Percentiles rank a stretch among this genome's conserved stretches.
These are phyloP conservation scores for Ascochyta koolunga DNA, from an alignment of 2,329 filamentous ascomycete species.

Conservation along the genomic window DNA sequence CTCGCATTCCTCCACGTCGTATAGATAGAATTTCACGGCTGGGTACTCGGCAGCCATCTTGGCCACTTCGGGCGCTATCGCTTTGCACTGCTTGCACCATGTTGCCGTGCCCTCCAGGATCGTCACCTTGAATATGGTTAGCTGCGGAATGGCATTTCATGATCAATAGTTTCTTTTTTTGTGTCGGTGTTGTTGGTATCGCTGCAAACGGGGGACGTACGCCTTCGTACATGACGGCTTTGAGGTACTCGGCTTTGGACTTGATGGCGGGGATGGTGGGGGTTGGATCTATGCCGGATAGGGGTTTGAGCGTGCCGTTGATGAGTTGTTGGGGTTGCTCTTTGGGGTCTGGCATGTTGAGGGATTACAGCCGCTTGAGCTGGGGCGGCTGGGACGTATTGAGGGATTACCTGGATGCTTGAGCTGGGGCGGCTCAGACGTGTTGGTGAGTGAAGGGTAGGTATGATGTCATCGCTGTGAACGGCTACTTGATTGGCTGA, in stretches of 20 bases:
- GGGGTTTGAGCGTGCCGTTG: slow-evolving; percentile 10
- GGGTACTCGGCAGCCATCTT: slow-evolving; percentile 33
- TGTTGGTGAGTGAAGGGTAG: neutral
- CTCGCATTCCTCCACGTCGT: slow-evolving; percentile 39
- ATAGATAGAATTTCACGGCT: slow-evolving; percentile 35
- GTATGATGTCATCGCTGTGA: slow-evolving; percentile 9
- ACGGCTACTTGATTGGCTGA: slow-evolving; percentile 2
- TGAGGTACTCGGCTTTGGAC: slow-evolving; percentile 36
- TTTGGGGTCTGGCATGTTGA: neutral
- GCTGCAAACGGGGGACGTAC: slow-evolving; percentile 1
- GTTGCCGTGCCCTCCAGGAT: slow-evolving; percentile 40
- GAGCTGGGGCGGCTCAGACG: neutral
- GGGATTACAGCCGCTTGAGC: neutral
- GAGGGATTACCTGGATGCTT: neutral
- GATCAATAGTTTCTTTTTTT: too few relatives aligned
- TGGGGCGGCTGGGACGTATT: neutral
- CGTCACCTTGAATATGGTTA: slow-evolving; percentile 19
- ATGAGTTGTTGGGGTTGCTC: slow-evolving; percentile 14
- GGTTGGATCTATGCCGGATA: slow-evolving; percentile 5
- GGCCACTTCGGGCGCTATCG: slow-evolving; percentile 35
- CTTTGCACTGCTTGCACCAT: slow-evolving; percentile 39
- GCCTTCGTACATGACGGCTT: slow-evolving; percentile 38
- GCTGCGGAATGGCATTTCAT: neutral
- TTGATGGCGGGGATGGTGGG: slow-evolving; percentile 29
- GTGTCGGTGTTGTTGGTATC: neutral